These are phyloP conservation scores for Calonectria hawksworthii DNA, from an alignment of 2,329 filamentous ascomycete species.

Conservation along the genomic window DNA sequence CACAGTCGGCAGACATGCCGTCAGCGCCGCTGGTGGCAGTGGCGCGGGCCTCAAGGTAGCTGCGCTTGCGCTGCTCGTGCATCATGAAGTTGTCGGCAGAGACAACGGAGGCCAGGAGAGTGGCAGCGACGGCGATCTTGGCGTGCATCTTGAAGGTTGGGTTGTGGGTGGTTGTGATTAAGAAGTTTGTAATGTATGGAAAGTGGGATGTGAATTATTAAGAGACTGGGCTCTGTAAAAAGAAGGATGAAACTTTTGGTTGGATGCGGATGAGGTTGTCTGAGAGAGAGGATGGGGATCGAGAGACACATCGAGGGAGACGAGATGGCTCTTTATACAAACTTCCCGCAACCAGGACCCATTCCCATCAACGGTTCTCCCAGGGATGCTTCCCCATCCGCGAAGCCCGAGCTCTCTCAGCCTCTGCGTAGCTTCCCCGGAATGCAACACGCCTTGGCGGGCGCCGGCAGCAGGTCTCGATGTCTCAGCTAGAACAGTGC, in stretches of 20 bases:
- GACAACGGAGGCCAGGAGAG: conserved; percentile 46
- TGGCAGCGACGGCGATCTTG: conserved; percentile 43
- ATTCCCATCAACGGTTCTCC: neutral
- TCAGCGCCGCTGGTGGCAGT: conserved; percentile 14
- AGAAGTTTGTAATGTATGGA: neutral
- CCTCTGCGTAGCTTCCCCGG: conserved; percentile 20
- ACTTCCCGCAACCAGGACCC: neutral
- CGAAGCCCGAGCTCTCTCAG: neutral
- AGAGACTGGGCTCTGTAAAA: neutral
- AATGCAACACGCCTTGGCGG: conserved; percentile 13
- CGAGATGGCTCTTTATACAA: conserved; percentile 19
- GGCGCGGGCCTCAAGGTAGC: conserved; percentile 42
- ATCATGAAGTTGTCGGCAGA: conserved; percentile 46
- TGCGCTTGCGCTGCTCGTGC: conserved; percentile 46
- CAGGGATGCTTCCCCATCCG: neutral
- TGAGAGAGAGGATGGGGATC: neutral
- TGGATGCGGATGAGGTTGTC: neutral
- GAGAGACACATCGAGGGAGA: neutral
- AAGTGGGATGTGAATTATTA: neutral
- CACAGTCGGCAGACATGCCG: conserved; percentile 39
- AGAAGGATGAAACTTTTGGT: neutral
- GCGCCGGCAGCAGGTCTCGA: conserved; percentile 1
- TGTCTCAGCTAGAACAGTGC: conserved; percentile 8
- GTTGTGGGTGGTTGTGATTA: neutral
- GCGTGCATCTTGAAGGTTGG: conserved; percentile 45